phyloP scores from a whole-genome alignment of 257 asterid species.

The Osmanthus fragrans region DNA sequence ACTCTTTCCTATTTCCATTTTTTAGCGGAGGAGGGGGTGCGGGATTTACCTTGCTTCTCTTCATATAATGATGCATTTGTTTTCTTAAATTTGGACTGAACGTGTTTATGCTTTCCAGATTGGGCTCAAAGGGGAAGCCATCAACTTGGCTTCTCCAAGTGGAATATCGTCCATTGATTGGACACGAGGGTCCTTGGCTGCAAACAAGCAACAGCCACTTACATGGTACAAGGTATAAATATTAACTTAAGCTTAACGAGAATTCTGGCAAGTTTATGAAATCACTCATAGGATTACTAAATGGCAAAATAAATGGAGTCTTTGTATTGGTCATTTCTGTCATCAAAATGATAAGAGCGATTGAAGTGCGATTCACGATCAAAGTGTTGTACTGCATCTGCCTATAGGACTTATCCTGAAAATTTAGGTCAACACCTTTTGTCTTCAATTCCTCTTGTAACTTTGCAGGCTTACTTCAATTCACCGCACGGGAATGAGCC shows the following conservation, averaged over 20 bases:
- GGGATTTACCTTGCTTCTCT: not conserved
- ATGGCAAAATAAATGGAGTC: not conserved
- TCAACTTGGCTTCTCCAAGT: conserved; percentile 65
- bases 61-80: conserved; percentile 14
- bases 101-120: conserved; percentile 34
- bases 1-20: not conserved
- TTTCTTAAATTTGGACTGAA: conserved; percentile 4
- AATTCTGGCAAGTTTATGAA: not conserved
- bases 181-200: conserved; percentile 51
- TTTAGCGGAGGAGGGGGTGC: not conserved
- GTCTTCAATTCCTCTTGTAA: not conserved
- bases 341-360: not conserved
- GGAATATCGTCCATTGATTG: conserved; percentile 58
- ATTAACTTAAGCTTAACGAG: conserved; percentile 1
- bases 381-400: not conserved
- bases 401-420: not conserved
- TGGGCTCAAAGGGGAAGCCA: conserved; percentile 85
- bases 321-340: not conserved
- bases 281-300: not conserved
- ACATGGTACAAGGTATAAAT: conserved; percentile 86
- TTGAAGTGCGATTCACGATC: not conserved
- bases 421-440: not conserved
- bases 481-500: conserved; percentile 77
- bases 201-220: conserved; percentile 57
- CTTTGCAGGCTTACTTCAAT: conserved; percentile 67